Base-by-base conservation (phyloP, 2,329 filamentous ascomycete genomes). In the Phaeosphaeria sp. region DNA sequence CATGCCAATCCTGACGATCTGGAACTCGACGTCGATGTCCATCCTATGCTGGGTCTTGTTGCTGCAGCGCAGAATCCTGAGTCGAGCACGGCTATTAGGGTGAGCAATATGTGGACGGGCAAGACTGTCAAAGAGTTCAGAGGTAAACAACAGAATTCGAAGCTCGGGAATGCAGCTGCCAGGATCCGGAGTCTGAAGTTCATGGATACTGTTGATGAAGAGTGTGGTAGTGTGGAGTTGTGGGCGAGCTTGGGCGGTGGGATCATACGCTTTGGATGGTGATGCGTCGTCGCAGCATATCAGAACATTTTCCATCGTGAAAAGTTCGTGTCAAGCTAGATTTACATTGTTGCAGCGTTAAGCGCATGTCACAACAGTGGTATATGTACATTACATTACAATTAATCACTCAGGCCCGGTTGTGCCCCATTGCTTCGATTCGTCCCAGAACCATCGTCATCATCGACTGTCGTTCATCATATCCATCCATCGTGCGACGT, bases 61-160 rank as follows among this genome's bases (percentile, higher is more conserved):
- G 76, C 76, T 6, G 75, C 74, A 1, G 64, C 65, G 0, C 71
- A 76, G 44, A 70, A 74, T 30, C 15, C 56, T 6, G 61, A 56
- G 1, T 61, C 55, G 11, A 50, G 55, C 2, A 53, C 55, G 4
- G 65, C 61, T 17, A 60, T 77, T 13, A 55, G 61, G 5, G 56
- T 78, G 0, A 73, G 69, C 44, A 77, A 72, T 46, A 45, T 78
- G 44, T 73, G 69, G 61, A 74, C 71, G 0, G 76, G 76, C 4
- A 63, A 65, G 24, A 49, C 60, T 18, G 59, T 74, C 1, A 64
- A 61, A n/a, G 67, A 72, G 47, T 73, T n/a, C 36, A 33, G 30
- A 51, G 17, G 15, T 24, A 7, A 24, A 3, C 27, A 44, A 8
- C 36, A 47, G 4, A 17, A 49, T 13, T 42, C 40, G 24, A 48